Conservation (phyloP, 495 filamentous ascomycete genomes). For the Penicillium psychrofluorescens region DNA sequence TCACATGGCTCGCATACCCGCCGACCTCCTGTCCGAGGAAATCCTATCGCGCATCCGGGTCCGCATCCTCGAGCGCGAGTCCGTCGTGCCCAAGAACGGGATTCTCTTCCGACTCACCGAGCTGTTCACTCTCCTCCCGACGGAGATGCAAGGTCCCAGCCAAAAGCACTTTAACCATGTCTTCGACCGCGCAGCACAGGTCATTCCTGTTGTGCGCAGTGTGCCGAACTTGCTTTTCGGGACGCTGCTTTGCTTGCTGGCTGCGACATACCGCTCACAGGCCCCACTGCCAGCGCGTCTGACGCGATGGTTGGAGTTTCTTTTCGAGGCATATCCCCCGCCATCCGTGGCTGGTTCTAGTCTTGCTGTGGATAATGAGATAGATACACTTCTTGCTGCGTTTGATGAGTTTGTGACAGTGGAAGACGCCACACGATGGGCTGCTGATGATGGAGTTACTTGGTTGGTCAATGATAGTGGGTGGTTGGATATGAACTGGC, state of each 20-base stretch:
- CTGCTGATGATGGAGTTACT: constrained; percentile 6
- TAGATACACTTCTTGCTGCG: constrained; percentile 5
- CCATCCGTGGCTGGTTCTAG: constrained; percentile 6
- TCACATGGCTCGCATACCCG: constrained; percentile 25
- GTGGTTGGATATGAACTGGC: constrained; percentile 36
- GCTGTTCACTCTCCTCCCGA: constrained; percentile 24
- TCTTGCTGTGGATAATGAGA: constrained; percentile 16
- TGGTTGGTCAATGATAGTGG: constrained; percentile 20
- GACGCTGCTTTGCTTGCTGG: constrained; percentile 12
- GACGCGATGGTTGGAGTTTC: constrained; percentile 27
- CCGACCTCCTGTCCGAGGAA: constrained; percentile 23
- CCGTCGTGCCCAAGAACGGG: constrained; percentile 28
- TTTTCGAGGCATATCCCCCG: constrained; percentile 28
- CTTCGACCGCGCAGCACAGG: constrained; percentile 6
- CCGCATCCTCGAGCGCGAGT: constrained; percentile 29
- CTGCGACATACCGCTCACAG: constrained; percentile 12
- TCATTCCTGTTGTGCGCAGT: constrained; percentile 12
- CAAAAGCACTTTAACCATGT: constrained; percentile 21
- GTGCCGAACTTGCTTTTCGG: constrained; percentile 17
- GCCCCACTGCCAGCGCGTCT: constrained; percentile 18
- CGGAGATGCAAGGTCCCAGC: constrained; percentile 18
- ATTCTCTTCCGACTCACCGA: constrained; percentile 31
- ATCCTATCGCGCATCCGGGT: constrained; percentile 23
- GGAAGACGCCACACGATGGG: constrained; percentile 3
- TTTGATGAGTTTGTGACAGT: constrained; percentile 16